Percentiles rank a stretch among this genome's conserved stretches.
phyloP scores from a whole-genome alignment of 75 land plant species.

The Pinus taeda region DNA sequence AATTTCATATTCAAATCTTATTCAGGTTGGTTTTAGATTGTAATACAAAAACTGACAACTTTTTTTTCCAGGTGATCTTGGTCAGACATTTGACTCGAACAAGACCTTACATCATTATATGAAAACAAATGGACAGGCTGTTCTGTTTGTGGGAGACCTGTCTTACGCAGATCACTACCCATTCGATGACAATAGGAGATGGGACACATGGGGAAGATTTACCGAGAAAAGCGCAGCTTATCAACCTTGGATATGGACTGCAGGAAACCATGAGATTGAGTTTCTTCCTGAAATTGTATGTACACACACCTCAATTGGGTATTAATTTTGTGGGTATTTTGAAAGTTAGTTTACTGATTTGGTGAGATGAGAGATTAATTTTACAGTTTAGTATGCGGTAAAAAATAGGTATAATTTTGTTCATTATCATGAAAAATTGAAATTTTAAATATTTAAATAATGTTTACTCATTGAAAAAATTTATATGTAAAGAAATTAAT shows the following conservation, averaged over 20 bases:
- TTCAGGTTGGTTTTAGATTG: no score
- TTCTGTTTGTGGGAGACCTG: constrained; percentile 78
- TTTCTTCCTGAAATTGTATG: constrained; percentile 70
- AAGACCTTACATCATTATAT: constrained; percentile 74
- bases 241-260: constrained; percentile 97
- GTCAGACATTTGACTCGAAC: constrained; percentile 82
- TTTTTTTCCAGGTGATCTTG: constrained; percentile 75
- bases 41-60: neutral
- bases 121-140: constrained; percentile 60
- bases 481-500: no score
- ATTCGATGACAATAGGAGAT: constrained; percentile 58
- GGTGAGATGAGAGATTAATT: neutral
- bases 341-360: neutral
- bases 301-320: neutral
- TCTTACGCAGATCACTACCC: constrained; percentile 87
- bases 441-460: no score
- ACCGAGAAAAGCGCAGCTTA: constrained; percentile 76
- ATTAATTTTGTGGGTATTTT: neutral
- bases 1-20: no score
- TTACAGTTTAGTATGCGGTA: no score
- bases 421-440: no score
- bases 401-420: no score
- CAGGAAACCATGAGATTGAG: constrained; percentile 91
- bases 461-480: no score
- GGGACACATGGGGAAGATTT: constrained; percentile 92